phyloP scores from a whole-genome alignment of 805 yeast species.

The Nakazawaea wyomingensis region DNA sequence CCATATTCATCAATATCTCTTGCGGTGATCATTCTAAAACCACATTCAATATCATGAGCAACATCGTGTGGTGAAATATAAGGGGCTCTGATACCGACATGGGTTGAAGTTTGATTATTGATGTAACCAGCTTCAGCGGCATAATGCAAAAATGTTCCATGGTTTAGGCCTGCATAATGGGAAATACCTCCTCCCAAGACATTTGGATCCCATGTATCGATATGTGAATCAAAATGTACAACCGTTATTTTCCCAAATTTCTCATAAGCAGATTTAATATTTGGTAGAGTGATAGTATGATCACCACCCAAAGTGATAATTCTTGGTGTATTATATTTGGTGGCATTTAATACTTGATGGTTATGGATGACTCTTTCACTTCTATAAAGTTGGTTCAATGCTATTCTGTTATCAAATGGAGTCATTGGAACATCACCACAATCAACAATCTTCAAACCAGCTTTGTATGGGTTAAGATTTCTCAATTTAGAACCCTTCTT shows the following conservation, averaged over 20 bases:
- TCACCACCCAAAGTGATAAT: constrained; percentile 58
- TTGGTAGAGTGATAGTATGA: constrained; percentile 51
- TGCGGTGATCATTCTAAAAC: constrained; percentile 41
- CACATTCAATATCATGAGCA: constrained; percentile 46
- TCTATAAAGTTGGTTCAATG: constrained; percentile 50
- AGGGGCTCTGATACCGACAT: constrained; percentile 65
- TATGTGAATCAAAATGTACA: constrained; percentile 63
- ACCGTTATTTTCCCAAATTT: constrained; percentile 42
- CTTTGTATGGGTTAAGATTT: constrained; percentile 37
- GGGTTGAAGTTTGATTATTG: constrained; percentile 42
- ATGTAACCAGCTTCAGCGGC: constrained; percentile 65
- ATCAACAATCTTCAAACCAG: constrained; percentile 38
- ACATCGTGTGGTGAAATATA: constrained; percentile 31
- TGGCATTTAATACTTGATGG: constrained; percentile 23
- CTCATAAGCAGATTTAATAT: constrained; percentile 46
- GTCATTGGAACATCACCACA: constrained; percentile 60
- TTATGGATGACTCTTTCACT: constrained; percentile 45
- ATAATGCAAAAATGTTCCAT: constrained; percentile 66
- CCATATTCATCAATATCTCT: constrained; percentile 42
- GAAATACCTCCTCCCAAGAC: constrained; percentile 59
- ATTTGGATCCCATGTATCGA: constrained; percentile 67
- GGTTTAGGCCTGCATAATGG: constrained; percentile 54
- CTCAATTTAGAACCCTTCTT: constrained; percentile 31
- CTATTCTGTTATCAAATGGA: constrained; percentile 55
- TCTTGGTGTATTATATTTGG: constrained; percentile 27